Base-by-base conservation (phyloP, 148 eudicot species). In the Rhododendron williamsianum region DNA sequence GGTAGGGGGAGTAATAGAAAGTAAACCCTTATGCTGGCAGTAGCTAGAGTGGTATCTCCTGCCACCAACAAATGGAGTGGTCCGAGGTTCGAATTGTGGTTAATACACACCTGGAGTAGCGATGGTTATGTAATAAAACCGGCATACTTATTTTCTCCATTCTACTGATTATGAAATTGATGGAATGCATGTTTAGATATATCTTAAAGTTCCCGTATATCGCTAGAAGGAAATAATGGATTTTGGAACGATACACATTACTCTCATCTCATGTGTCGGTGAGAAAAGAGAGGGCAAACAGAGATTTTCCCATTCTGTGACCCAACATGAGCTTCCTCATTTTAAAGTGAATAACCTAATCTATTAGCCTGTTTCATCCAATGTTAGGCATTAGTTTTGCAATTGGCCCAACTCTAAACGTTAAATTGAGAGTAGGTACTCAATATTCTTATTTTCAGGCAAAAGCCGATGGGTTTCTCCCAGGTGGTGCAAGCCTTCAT, bases 401-500 rank as follows among this genome's bases (percentile, higher is more conserved):
- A 58, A 8, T 81, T 56, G 83, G 30, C 43, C 41, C 0, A 25
- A 49, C 12, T 33, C 45, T 16, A 10, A 48, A 23, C 0, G 25
- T 4, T 5, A 19, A 9, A 46, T 46, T 7, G 49, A 46, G 15
- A 19, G 35, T 80, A 12, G 4, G 9, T 51, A 60, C 33, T 80
- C 5, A 35, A 9, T 41, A 38, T 74, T 33, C 12, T 19, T 76
- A 9, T 82, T 89, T 80, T 87, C 92, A 97, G 99, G 99, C 99
- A 67, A 97, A 97, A 90, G 98, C 98, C 30, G 99, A 95, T 86
- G 99, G 99, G 51, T 97, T 97, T 92, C 93, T 94, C 41, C 99
- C 99, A 11, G 99, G 99, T 27, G 99, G 98, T 77, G 94, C 98
- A 49, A 97, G 98, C 87, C 98, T 97, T 45, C 99, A 97, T 85